These are phyloP conservation scores for Hanseniaspora mollemarum DNA, from an alignment of 805 yeast genomes.

Conservation along the genomic window DNA sequence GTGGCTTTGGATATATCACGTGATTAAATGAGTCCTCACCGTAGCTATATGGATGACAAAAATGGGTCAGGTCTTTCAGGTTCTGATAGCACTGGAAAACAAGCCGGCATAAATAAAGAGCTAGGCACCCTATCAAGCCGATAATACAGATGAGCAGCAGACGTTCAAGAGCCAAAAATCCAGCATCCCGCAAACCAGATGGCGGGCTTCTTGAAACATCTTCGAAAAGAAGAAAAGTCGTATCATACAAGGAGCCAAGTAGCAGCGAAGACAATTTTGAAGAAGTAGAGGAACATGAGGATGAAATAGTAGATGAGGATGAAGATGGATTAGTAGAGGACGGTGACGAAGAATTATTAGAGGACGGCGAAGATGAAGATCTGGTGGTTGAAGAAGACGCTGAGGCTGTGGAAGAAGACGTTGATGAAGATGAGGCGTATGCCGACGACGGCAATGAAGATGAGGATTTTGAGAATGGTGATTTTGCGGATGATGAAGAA, in stretches of 20 bases:
- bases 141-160: not conserved
- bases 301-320: not conserved
- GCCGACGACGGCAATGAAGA: slow-evolving; percentile 25
- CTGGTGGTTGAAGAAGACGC: slow-evolving; percentile 15
- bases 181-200: not conserved
- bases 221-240: slow-evolving; percentile 3
- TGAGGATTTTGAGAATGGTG: slow-evolving; percentile 15
- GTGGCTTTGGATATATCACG: too few species aligned
- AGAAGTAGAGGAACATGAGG: not conserved
- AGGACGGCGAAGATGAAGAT: slow-evolving; percentile 10
- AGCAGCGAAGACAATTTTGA: slow-evolving; percentile 7
- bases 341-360: slow-evolving; percentile 19
- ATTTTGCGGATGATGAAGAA: slow-evolving; percentile 16
- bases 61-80: too few species aligned
- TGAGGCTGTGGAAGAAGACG: slow-evolving; percentile 17
- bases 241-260: slow-evolving; percentile 10
- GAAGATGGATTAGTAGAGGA: slow-evolving; percentile 13
- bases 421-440: slow-evolving; percentile 18
- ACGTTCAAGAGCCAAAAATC: not conserved
- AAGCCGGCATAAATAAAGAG: too few species aligned
- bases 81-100: too few species aligned
- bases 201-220: not conserved
- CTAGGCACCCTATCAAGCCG: too few species aligned
- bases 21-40: too few species aligned
- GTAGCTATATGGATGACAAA: too few species aligned